phyloP scores from a whole-genome alignment of 305 asterid species.

The Petunia hybrid region DNA sequence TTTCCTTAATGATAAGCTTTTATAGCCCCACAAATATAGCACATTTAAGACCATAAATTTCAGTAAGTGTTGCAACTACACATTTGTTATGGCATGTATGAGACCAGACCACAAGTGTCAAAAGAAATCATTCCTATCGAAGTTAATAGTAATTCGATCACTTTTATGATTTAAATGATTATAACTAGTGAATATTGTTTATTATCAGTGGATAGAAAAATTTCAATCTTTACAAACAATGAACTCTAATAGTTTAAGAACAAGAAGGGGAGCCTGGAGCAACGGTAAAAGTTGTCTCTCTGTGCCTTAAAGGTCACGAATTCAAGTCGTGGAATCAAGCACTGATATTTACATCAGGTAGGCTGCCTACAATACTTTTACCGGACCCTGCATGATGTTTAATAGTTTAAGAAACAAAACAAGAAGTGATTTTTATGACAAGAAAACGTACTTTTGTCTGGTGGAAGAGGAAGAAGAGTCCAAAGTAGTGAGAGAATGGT shows the following conservation, averaged over 20 bases:
- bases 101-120: no score
- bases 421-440: neutral
- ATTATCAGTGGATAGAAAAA: neutral
- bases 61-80: no score
- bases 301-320: no score
- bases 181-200: neutral
- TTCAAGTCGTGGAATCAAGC: no score
- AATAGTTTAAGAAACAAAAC: neutral
- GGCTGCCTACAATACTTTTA: no score
- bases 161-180: neutral
- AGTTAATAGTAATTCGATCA: neutral
- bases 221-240: neutral
- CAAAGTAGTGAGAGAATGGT: conserved; percentile 13
- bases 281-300: no score
- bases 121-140: neutral
- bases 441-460: conserved; percentile 17
- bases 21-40: no score
- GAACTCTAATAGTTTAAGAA: neutral
- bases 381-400: neutral
- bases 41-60: no score
- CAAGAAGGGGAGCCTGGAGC: neutral
- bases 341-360: no score
- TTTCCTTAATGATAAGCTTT: no score
- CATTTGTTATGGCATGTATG: no score
- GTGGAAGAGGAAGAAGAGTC: neutral